These are phyloP conservation scores for Colletotrichum liaoningense DNA, from an alignment of 2,329 filamentous ascomycete genomes.

Conservation along the genomic window DNA sequence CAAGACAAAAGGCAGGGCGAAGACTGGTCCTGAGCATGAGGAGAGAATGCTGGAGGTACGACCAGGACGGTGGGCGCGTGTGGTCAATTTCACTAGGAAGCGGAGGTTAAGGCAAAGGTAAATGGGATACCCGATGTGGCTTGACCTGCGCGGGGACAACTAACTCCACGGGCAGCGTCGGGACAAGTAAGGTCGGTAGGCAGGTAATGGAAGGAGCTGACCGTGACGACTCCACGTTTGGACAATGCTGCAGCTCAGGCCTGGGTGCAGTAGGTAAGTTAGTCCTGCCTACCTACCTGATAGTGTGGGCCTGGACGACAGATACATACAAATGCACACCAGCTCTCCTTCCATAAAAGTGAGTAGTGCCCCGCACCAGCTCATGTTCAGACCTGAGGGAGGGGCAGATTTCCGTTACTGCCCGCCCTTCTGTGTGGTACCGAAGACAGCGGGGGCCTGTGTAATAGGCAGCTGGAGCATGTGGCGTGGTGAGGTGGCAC, in stretches of 20 bases:
- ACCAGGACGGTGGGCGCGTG: neutral
- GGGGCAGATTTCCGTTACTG: neutral
- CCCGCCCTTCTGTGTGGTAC: no score
- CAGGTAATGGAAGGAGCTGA: neutral
- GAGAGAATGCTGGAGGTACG: neutral
- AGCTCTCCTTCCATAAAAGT: neutral
- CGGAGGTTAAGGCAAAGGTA: neutral
- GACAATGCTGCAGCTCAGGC: neutral
- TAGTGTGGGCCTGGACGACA: neutral
- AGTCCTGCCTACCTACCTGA: no score
- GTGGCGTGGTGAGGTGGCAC: neutral
- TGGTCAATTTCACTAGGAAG: neutral
- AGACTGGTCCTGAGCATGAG: conserved; percentile 17
- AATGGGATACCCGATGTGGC: neutral
- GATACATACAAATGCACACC: neutral
- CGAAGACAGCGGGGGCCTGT: no score
- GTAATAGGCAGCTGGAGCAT: neutral
- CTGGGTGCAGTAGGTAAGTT: no score
- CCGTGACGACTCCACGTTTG: neutral
- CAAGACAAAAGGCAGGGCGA: neutral
- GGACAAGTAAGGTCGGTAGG: neutral
- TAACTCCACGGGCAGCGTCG: neutral
- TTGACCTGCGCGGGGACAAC: neutral
- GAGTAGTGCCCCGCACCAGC: no score
- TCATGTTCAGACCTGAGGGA: neutral